Base-by-base conservation (phyloP, 768 basidiomycete genomes). In the Arthromyces matolae region DNA sequence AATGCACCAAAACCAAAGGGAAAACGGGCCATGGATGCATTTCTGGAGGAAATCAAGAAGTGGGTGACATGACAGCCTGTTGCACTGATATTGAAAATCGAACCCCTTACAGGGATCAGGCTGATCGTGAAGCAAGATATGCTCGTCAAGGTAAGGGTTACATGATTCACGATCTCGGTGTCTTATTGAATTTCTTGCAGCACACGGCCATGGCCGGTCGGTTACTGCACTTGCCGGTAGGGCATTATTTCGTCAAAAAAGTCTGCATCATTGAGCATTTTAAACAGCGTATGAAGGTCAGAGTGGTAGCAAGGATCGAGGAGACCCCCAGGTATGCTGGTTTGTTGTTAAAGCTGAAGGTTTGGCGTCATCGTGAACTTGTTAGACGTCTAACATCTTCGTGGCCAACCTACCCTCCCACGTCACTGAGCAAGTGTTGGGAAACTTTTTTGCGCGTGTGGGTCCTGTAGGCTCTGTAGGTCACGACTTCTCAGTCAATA, bases 21-120 rank as follows among this genome's bases (percentile, higher is more conserved):
- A 3, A 96, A 92, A 64, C 81, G 95, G 42, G 92, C 89, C 1
- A 98, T 98, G 92, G 94, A 97, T 66, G 68, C 85, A 2, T 99
- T 98, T 63, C 72, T 99, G 42, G 93, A 96, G 59, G 93, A 99
- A 70, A 91, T 99, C 50, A 98, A 98, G 70, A 81, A 81, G 95
- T 88, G 38, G 18, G 72, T 48, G 32, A 8, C 16, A 25, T 28
- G 10, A 8, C 16, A 4, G 24, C 23, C 39, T 53, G 28, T 3
- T 39, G 14, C 12, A 19, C 33, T 42, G 33, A 20, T 49, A 36
- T 47, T 20, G 22, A 50, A 42, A 60, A 46, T 54, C 23, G 8
- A 16, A 35, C 34, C 25, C n/a, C n/a, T n/a, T n/a, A 33, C 57
- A 97, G 95, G 63, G 95, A 98, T 38, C 94, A 98, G 66, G 90